A percentile compares a stretch with the other conserved stretches of the same genome.
Conservation (phyloP, 2,329 filamentous ascomycete species). For the Plenodomus lindquistii region DNA sequence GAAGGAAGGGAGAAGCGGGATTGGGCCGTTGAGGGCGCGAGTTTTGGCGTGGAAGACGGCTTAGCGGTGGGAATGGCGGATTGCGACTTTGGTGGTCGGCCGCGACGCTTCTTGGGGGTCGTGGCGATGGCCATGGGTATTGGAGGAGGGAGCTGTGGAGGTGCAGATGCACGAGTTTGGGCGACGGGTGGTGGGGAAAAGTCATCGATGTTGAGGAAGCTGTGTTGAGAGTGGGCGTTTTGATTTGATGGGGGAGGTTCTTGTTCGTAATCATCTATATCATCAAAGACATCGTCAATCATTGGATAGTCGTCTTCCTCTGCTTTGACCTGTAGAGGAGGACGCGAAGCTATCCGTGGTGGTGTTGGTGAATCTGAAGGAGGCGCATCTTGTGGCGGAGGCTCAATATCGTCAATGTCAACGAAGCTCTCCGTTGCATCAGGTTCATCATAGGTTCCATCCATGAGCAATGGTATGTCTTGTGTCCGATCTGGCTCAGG, state of each 20-base stretch:
- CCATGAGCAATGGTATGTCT: slow-evolving; percentile 35
- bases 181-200: slow-evolving; percentile 22
- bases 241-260: slow-evolving; percentile 35
- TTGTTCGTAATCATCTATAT: slow-evolving; percentile 30
- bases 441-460: slow-evolving; percentile 12
- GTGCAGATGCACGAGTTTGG: slow-evolving; percentile 4
- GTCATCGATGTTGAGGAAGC: slow-evolving; percentile 33
- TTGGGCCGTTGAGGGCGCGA: slow-evolving; percentile 5
- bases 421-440: slow-evolving; percentile 10
- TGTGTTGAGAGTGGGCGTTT: slow-evolving; percentile 20
- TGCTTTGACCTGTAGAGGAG: background rate
- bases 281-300: slow-evolving; percentile 15
- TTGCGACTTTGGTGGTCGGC: slow-evolving; percentile 23
- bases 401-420: slow-evolving; percentile 26
- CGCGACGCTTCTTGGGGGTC: slow-evolving; percentile 26
- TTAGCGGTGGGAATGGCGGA: slow-evolving; percentile 7
- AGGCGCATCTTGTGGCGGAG: slow-evolving; percentile 12
- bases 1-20: background rate
- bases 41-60: slow-evolving; percentile 4
- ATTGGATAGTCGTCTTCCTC: background rate
- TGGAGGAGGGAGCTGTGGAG: slow-evolving; percentile 2
- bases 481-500: slow-evolving; percentile 37
- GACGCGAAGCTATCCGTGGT: background rate
- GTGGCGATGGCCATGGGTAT: background rate
- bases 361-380: slow-evolving; percentile 31